Percentiles rank a stretch among this genome's conserved stretches.
Conservation (phyloP, 306 rosid species). For the Trichosanthes truncata region DNA sequence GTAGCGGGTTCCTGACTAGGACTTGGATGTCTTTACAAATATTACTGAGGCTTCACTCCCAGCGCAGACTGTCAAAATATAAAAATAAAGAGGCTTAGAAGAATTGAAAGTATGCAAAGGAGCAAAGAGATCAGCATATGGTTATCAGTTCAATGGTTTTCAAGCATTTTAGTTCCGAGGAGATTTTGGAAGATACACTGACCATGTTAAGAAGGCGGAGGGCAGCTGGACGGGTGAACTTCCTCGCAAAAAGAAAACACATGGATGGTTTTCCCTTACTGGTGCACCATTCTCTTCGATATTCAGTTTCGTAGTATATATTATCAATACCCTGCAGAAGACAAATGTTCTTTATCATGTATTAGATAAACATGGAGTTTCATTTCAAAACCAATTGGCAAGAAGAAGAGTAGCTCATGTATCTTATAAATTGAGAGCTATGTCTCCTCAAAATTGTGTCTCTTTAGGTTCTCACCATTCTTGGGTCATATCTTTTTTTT, state of each 20-base stretch:
- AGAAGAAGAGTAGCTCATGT: too few species aligned
- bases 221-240: constrained; percentile 92
- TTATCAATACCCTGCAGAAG: constrained; percentile 70
- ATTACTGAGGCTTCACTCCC: constrained; percentile 11
- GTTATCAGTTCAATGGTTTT: background rate
- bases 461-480: too few species aligned
- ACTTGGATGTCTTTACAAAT: background rate
- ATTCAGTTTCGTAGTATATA: constrained; percentile 86
- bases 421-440: too few species aligned
- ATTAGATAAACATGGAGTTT: too few species aligned
- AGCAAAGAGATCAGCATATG: background rate
- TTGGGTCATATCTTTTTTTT: too few species aligned
- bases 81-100: background rate
- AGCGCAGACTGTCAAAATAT: constrained; percentile 14
- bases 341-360: background rate
- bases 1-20: background rate
- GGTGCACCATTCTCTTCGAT: constrained; percentile 93
- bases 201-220: constrained; percentile 81
- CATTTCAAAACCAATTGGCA: too few species aligned
- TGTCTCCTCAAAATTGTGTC: too few species aligned
- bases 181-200: constrained; percentile 1
- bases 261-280: constrained; percentile 80
- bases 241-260: constrained; percentile 91
- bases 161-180: background rate
- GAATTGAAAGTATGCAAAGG: background rate